Percentiles rank a stretch among this genome's conserved stretches.
These are phyloP conservation scores for Aspergillus vadensis DNA, from an alignment of 2,329 filamentous ascomycete genomes.

Conservation along the genomic window DNA sequence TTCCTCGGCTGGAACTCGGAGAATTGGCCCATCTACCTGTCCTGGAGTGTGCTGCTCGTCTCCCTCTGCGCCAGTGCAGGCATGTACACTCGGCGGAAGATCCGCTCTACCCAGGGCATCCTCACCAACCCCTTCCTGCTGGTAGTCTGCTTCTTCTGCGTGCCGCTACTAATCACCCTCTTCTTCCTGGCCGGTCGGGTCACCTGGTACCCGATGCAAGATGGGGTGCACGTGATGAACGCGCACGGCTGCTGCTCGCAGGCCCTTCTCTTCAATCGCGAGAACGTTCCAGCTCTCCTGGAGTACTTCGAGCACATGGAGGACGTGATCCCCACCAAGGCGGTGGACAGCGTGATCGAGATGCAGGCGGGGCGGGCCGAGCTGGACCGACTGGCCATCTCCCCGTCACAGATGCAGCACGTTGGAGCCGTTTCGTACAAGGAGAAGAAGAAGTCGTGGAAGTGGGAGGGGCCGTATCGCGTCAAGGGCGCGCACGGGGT, in stretches of 20 bases:
- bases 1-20: conserved; percentile 51
- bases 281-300: conserved; percentile 21
- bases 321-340: conserved; percentile 15
- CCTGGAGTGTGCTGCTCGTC: conserved; percentile 32
- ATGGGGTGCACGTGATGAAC: conserved; percentile 46
- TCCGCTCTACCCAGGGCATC: conserved; percentile 19
- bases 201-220: conserved; percentile 40
- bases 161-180: conserved; percentile 35
- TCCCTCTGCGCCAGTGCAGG: conserved; percentile 22
- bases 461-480: conserved; percentile 19
- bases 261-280: conserved; percentile 46
- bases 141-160: conserved; percentile 31
- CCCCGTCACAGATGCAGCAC: conserved; percentile 30
- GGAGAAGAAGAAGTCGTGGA: conserved; percentile 22
- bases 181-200: conserved; percentile 48
- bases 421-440: conserved; percentile 28
- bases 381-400: conserved; percentile 24
- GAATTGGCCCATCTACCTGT: conserved; percentile 41
- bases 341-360: conserved; percentile 27
- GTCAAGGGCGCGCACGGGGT: conserved; percentile 28
- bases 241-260: conserved; percentile 49
- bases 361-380: conserved; percentile 16
- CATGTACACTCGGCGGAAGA: conserved; percentile 18
- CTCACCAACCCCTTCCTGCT: conserved; percentile 29
- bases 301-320: conserved; percentile 19